Conservation (phyloP, 164 flowering plant species). For the Umbilicus rupestris region DNA sequence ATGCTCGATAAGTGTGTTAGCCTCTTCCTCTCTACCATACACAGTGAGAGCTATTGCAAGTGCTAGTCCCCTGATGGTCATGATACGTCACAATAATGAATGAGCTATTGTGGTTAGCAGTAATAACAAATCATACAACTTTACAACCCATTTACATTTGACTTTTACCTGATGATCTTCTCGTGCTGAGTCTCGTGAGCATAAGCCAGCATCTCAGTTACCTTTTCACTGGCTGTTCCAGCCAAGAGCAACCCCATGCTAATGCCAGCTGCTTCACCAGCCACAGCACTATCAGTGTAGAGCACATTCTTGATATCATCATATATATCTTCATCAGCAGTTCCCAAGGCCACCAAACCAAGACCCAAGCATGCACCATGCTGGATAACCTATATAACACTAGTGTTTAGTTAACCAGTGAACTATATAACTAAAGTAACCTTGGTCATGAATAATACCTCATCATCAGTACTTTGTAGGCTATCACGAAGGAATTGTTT, state of each 20-base stretch:
- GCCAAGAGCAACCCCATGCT: slow-evolving; percentile 88
- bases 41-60: slow-evolving; percentile 92
- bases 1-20: slow-evolving; percentile 85
- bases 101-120: not conserved
- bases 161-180: slow-evolving; percentile 73
- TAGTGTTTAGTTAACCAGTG: not conserved
- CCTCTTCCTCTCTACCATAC: slow-evolving; percentile 93
- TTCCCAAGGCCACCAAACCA: slow-evolving; percentile 85
- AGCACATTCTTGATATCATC: slow-evolving; percentile 77
- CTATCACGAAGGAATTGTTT: slow-evolving; percentile 87
- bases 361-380: slow-evolving; percentile 95
- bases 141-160: not conserved
- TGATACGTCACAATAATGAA: not conserved
- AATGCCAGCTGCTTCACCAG: slow-evolving; percentile 96
- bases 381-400: slow-evolving; percentile 66
- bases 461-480: slow-evolving; percentile 69
- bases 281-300: slow-evolving; percentile 89
- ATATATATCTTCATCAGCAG: slow-evolving; percentile 87
- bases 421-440: not conserved
- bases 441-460: slow-evolving; percentile 27
- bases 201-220: slow-evolving; percentile 85
- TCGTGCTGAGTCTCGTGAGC: slow-evolving; percentile 97
- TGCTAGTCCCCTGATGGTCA: slow-evolving; percentile 60
- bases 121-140: not conserved
- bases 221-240: slow-evolving; percentile 92